phyloP scores from a whole-genome alignment of 2,329 filamentous ascomycete species.

The Mycogone perniciosa region DNA sequence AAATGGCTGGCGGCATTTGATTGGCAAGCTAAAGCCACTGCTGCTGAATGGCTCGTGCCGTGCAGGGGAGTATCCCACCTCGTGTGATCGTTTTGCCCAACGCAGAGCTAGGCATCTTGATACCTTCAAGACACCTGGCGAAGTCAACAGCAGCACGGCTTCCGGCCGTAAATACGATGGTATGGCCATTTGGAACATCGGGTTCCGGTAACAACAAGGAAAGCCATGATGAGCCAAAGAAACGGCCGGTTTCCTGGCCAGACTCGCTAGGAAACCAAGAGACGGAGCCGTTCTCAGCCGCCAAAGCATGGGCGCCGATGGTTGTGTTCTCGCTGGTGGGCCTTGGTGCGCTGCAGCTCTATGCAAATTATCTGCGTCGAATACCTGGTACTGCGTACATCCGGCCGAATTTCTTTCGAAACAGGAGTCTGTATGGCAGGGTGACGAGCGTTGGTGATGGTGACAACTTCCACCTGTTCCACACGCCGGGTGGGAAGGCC shows the following conservation, averaged over 20 bases:
- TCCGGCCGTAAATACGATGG: constrained; percentile 31
- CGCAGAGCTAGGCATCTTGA: no score
- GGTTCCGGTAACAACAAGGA: constrained; percentile 19
- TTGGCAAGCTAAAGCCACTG: no score
- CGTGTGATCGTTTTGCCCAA: no score
- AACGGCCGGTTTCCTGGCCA: constrained; percentile 31
- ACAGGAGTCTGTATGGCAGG: constrained; percentile 69
- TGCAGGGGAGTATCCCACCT: no score
- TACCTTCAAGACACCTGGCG: neutral
- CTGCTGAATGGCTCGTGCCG: no score
- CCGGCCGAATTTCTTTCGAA: constrained; percentile 66
- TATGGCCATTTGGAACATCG: constrained; percentile 35
- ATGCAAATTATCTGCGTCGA: constrained; percentile 73
- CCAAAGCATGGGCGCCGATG: constrained; percentile 35
- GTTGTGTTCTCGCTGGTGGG: constrained; percentile 33
- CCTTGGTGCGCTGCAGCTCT: constrained; percentile 44
- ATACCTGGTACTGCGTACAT: constrained; percentile 75
- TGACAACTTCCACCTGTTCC: constrained; percentile 90
- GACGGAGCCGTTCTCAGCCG: constrained; percentile 26
- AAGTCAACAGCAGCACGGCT: constrained; percentile 15
- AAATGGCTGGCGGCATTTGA: no score
- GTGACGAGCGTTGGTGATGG: constrained; percentile 96
- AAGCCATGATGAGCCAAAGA: constrained; percentile 19
- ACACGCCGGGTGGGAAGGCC: constrained; percentile 84
- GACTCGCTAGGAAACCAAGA: constrained; percentile 27